phyloP scores from a whole-genome alignment of 1,284 basidiomycete genomes.

The Exobasidium rhododendri region DNA sequence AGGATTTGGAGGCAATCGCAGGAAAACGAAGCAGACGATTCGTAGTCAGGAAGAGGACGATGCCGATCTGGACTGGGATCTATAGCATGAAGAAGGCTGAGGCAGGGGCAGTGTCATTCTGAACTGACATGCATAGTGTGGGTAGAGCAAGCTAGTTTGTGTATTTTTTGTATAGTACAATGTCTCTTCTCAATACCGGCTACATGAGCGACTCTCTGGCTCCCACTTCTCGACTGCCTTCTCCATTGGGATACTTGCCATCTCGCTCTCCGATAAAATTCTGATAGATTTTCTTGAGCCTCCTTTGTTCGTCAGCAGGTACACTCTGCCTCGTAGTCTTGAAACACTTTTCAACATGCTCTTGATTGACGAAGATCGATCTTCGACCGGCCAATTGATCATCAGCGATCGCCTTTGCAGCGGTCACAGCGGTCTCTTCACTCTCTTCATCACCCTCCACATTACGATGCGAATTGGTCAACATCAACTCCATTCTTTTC shows the following conservation, averaged over 20 bases:
- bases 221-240: constrained; percentile 41
- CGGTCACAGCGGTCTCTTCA: background rate
- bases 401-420: constrained; percentile 5
- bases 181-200: too few relatives aligned
- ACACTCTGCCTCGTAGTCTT: constrained; percentile 47
- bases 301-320: constrained; percentile 36
- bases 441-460: background rate
- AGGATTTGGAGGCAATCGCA: constrained; percentile 16
- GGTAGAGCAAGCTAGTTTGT: too few relatives aligned
- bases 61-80: constrained; percentile 52
- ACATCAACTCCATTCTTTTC: constrained; percentile 35
- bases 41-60: constrained; percentile 44
- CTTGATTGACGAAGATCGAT: constrained; percentile 28
- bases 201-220: constrained; percentile 49
- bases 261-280: constrained; percentile 49
- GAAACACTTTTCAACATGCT: constrained; percentile 40
- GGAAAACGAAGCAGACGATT: constrained; percentile 19
- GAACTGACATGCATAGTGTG: constrained; percentile 3
- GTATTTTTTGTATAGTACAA: too few relatives aligned
- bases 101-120: background rate
- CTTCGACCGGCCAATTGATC: background rate
- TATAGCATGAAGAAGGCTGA: constrained; percentile 18
- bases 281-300: constrained; percentile 41
- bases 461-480: constrained; percentile 19
- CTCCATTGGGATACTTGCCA: constrained; percentile 44